Base-by-base conservation (phyloP, 192 early-diverging fungal species). In the Coemansia sp. region DNA sequence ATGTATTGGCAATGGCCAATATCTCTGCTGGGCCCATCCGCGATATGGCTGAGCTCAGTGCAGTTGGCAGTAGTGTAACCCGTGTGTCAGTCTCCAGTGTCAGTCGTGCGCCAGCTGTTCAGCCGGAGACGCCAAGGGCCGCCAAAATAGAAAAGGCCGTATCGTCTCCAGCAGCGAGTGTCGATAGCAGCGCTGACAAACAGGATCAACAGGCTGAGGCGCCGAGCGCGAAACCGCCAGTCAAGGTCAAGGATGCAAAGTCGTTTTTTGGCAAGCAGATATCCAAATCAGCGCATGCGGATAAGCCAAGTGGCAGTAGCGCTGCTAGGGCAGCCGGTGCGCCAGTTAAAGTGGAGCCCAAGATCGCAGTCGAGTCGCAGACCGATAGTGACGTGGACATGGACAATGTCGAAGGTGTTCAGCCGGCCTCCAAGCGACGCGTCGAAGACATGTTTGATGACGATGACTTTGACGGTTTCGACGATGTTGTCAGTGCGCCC, bases 361-460 rank as follows among this genome's bases (percentile, higher is more conserved):
- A 53, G 20, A 40, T 47, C 13, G 18, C 66, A 12, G n/a, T 49
- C 29, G 62, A 52, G 43, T 49, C 33, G 8, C 44, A 72, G 12
- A 18, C 61, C 5, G 65, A 58, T 36, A 64, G 62, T 27, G 74
- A 76, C 47, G 33, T 70, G 24, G 74, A 47, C 13, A 76, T 76
- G 74, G 64, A 76, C 5, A 70, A 64, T 47, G 58, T 49, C 16
- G 69, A 70, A 22, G 68, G 40, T 12, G 22, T 62, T 49, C 38
- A 49, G 65, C 65, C n/a, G 2, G 61, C 49, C 27, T 47, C 11
- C 16, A 71, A 64, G 40, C 67, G 62, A 31, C 74, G 71, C 8
- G 70, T 84, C n/a, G 81, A 84, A 62, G 77, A 76, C 27, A 84
- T 84, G 81, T 84, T 84, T 79, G 72, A 66, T 44, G 81, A 83